Base-by-base conservation (phyloP, 2,329 filamentous ascomycete genomes). In the Venturia pyrina region DNA sequence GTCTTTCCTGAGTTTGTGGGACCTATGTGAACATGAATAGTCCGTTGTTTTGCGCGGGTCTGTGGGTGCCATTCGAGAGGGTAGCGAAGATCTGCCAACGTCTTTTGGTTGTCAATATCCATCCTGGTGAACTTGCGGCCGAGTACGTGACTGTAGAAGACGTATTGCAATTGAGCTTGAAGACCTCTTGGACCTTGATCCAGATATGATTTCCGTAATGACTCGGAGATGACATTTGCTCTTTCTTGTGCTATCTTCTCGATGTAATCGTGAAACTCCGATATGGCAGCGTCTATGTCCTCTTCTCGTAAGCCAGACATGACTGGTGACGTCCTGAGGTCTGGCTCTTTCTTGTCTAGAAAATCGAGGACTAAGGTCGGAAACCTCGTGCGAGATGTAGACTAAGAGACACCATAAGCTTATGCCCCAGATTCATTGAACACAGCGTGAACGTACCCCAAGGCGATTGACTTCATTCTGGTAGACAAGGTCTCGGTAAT, bases 1-100 rank as follows among this genome's bases (percentile, higher is more conserved):
- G 96, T 99, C 81, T 99, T 99, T 66, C 95, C 95, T 0, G 95
- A 98, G 76, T 99, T 99, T 1, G 95, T 99, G 1, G 95, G 95
- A 0, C 95, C 95, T 62, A 99, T 92, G 72, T 99, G 95, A 24
- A 99, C 80, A 78, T 98, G 91, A 50, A 99, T 84, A 0, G 86
- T 93, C 57, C 95, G 84, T 72, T 93, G 90, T 71, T 95, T 81
- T 59, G 85, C 82, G 67, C 96, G 85, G 1, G 95, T 95, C 4
- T 85, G 87, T 0, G 93, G 91, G 73, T 89, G 98, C 93, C 93
- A 98, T 75, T 99, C 95, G 65, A 88, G 84, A 0, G 95, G 95
- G 75, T 87, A 92, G n/a, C 92, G 85, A 69, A 96, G 79, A 77
- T 97, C 91, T n/a, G 91, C 85, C 17, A 96, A 77, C 7, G 72